Evolutionary conservation across 208 protist genomes (phyloP), one percentile per base, ranked within the genome.

Genomic region (Trypanosoma melophagium): DNA sequence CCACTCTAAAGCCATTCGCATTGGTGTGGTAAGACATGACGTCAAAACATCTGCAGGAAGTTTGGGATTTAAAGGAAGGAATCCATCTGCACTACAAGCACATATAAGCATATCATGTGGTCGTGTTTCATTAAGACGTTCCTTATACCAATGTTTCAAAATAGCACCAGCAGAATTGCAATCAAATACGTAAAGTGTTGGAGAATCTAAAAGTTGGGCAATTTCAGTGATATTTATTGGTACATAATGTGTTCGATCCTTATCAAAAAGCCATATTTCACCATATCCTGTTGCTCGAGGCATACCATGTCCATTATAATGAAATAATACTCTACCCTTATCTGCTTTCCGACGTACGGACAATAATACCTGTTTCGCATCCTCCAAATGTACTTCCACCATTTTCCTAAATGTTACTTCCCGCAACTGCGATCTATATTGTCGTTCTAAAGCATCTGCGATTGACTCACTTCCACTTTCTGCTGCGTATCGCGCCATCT

Each of bases 271-370:
- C 98, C 98, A 99, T 47, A 99, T 85, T 81, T 99, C 98, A 49
- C 98, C 98, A 56, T 97, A 94, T 9, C 71, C 64, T 3, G 98
- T 99, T 54, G 98, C 98, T 21, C 86, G 77, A 9, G 98, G 98
- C 76, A 99, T 98, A 63, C 99, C 99, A 72, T 99, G 98, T 17
- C 99, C 99, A 76, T 99, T 99, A 83, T 99, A 99, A 76, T 99
- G 98, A 19, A 99, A 90, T 12, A 99, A 69, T 17, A 99, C 79
- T 16, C 98, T 80, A 24, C 96, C 94, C 40, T 97, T 92, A 7
- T 93, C 89, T 0, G 93, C 88, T 69, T 84, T 84, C 10, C 80
- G 71, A 16, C 96, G 79, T 19, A 94, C 60, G 38, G 82, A 84
- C 21, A 84, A 51, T 65, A 98, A 94, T 16, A 87, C 61, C 41